Evolutionary conservation across 441 rosid genomes (phyloP).

Genomic region (Gossypium gossypioides): DNA sequence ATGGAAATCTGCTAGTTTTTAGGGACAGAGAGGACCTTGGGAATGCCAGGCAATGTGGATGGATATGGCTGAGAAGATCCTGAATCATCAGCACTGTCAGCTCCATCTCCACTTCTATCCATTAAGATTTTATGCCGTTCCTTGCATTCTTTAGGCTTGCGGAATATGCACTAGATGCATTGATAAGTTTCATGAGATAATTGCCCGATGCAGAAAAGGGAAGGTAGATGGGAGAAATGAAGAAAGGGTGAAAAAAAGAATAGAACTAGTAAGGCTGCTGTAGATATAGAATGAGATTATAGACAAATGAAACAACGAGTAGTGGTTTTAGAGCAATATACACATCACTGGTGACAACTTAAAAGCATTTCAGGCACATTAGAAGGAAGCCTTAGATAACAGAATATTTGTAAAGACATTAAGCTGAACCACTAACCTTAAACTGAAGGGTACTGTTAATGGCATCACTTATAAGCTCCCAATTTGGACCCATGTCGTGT

Average conservation of each 20-base stretch:
- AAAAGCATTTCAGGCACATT: neutral
- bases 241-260: neutral
- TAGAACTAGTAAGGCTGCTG: neutral
- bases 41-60: conserved; percentile 98
- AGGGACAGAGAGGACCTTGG: conserved; percentile 46
- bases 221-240: neutral
- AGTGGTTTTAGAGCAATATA: neutral
- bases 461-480: conserved; percentile 99
- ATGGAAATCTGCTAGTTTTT: neutral
- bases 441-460: conserved; percentile 82
- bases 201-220: neutral
- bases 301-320: conserved; percentile 3
- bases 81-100: conserved; percentile 99
- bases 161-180: conserved; percentile 71
- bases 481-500: conserved; percentile 98
- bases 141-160: conserved; percentile 89
- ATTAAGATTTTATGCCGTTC: conserved; percentile 90
- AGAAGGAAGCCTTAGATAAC: neutral
- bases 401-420: conserved; percentile 6
- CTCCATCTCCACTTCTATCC: conserved; percentile 92
- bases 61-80: conserved; percentile 98
- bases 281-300: neutral
- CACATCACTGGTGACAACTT: neutral
- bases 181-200: conserved; percentile 13
- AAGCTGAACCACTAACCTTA: conserved; percentile 43